Conservation (phyloP, 1,139 yeast genomes). For the Saccharomycopsis hybrid region DNA sequence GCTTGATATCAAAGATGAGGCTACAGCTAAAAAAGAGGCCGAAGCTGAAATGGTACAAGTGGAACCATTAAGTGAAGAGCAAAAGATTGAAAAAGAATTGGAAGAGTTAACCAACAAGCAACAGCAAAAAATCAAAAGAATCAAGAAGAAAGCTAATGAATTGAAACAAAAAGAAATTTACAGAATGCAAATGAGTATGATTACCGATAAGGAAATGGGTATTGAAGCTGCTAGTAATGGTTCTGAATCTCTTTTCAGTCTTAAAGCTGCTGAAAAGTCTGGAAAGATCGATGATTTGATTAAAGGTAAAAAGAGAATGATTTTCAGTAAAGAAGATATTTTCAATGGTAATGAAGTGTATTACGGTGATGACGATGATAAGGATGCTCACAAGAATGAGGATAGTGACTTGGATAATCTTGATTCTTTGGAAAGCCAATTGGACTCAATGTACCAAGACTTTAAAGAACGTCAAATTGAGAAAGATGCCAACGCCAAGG, state of each 20-base stretch:
- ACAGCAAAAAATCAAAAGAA: constrained; percentile 63
- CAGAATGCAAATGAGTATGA: constrained; percentile 95
- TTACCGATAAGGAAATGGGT: constrained; percentile 89
- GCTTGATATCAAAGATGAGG: constrained; percentile 53
- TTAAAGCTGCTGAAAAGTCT: constrained; percentile 77
- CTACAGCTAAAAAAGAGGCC: constrained; percentile 29
- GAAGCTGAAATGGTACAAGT: constrained; percentile 45
- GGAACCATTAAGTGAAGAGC: constrained; percentile 78
- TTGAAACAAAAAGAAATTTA: constrained; percentile 78
- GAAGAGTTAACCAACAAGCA: constrained; percentile 68
- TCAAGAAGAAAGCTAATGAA: constrained; percentile 77
- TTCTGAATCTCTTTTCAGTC: constrained; percentile 72
- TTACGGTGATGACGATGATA: constrained; percentile 38
- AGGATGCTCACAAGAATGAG: constrained; percentile 33
- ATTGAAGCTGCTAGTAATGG: constrained; percentile 85
- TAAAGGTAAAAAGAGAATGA: constrained; percentile 77
- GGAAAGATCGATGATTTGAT: constrained; percentile 71
- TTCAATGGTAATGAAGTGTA: constrained; percentile 50
- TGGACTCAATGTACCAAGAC: constrained; percentile 72
- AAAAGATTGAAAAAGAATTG: constrained; percentile 79
- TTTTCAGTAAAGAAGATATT: constrained; percentile 51
- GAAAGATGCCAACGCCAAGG: constrained; percentile 71
- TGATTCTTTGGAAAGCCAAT: constrained; percentile 73
- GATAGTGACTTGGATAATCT: constrained; percentile 48
- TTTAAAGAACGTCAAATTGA: constrained; percentile 73